These are phyloP conservation scores for Lactuca sativa DNA, from an alignment of 129 eudicot genomes.

Conservation along the genomic window DNA sequence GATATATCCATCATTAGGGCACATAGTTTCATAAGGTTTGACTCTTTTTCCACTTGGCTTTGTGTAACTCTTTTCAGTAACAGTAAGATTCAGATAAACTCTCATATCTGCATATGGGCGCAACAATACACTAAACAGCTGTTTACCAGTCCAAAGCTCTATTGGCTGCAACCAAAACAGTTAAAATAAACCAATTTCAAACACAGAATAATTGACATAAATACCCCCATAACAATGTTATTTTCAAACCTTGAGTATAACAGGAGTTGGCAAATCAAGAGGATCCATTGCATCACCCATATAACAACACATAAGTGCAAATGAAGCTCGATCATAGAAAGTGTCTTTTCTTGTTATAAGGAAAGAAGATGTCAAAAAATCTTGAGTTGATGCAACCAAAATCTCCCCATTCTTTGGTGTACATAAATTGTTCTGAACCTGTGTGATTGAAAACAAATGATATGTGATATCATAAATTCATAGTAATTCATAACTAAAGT, in stretches of 20 bases:
- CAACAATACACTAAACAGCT: slow-evolving; percentile 74
- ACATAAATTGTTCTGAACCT: slow-evolving; percentile 98
- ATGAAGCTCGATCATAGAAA: slow-evolving; percentile 88
- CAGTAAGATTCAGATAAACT: slow-evolving; percentile 84
- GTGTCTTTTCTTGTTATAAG: slow-evolving; percentile 97
- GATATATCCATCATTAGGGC: slow-evolving; percentile 84
- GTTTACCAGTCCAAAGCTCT: slow-evolving; percentile 99
- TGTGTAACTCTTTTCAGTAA: slow-evolving; percentile 63
- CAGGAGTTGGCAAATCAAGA: slow-evolving; percentile 91
- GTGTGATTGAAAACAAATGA: slow-evolving; percentile 27
- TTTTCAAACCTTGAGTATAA: slow-evolving; percentile 64
- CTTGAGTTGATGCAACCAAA: slow-evolving; percentile 97
- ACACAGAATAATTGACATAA: slow-evolving; percentile 5
- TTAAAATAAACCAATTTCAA: not conserved
- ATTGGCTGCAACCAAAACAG: slow-evolving; percentile 68
- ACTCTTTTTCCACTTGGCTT: slow-evolving; percentile 37
- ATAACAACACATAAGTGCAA: slow-evolving; percentile 87
- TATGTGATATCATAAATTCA: not conserved
- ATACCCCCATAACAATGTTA: not conserved
- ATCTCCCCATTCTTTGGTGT: slow-evolving; percentile 98
- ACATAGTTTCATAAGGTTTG: slow-evolving; percentile 68
- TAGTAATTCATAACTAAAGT: too few relatives aligned
- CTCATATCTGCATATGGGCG: slow-evolving; percentile 84
- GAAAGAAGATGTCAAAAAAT: slow-evolving; percentile 88
- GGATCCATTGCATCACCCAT: slow-evolving; percentile 96